Evolutionary conservation across 148 eudicot genomes (phyloP).

Genomic region (Silene conica): DNA sequence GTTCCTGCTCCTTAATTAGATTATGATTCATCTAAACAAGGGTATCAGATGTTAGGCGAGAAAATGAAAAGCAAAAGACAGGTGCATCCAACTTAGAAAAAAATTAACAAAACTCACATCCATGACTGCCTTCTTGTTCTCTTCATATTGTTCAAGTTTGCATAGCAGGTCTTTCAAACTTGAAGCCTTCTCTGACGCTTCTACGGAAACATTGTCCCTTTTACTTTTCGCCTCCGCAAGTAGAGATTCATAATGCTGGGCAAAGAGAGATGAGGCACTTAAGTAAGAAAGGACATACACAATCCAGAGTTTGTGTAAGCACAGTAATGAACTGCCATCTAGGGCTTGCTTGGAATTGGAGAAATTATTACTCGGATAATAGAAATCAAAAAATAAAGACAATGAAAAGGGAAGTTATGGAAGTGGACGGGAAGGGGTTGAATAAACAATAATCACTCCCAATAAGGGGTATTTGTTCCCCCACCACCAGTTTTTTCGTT

Average conservation of each 20-base stretch:
- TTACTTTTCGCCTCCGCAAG: constrained; percentile 65
- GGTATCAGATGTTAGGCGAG: constrained; percentile 6
- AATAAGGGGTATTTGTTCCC: too few species aligned
- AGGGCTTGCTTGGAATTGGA: too few species aligned
- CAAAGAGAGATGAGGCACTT: constrained; percentile 10
- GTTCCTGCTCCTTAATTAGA: constrained; percentile 65
- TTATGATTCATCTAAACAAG: constrained; percentile 51
- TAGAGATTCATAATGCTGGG: constrained; percentile 72
- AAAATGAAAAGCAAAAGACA: not conserved
- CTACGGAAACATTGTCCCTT: constrained; percentile 43
- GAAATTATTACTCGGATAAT: too few species aligned
- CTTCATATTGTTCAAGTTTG: constrained; percentile 42
- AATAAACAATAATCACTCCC: too few species aligned
- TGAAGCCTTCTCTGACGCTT: constrained; percentile 56
- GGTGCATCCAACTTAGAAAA: not conserved
- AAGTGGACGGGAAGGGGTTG: too few species aligned
- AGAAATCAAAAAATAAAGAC: too few species aligned
- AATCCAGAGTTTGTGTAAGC: constrained; percentile 4
- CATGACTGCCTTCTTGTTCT: constrained; percentile 46
- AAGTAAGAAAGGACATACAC: not conserved
- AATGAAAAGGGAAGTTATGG: too few species aligned
- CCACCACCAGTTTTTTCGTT: too few species aligned
- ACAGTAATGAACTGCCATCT: not conserved
- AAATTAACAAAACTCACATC: constrained; percentile 36
- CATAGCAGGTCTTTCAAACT: constrained; percentile 53